A percentile compares a stretch with the other conserved stretches of the same genome.
These are phyloP conservation scores for Penicillium subrubescens DNA, from an alignment of 495 filamentous ascomycete species.

Conservation along the genomic window DNA sequence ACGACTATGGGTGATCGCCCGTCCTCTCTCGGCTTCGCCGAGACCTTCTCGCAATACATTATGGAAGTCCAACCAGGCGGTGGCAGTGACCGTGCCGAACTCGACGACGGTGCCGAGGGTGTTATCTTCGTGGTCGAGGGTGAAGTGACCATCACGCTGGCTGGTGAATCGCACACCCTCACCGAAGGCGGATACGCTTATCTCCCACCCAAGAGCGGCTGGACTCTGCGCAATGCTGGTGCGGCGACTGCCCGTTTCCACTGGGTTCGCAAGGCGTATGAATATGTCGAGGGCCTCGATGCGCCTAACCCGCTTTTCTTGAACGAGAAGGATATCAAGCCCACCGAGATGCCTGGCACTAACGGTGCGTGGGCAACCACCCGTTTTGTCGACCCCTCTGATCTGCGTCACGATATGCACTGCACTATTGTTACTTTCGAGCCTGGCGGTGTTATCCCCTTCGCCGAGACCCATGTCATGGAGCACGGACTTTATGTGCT, in stretches of 20 bases:
- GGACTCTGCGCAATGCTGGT: slow-evolving; percentile 27
- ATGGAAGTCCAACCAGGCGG: slow-evolving; percentile 31
- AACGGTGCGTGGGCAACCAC: slow-evolving; percentile 32
- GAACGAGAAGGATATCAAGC: slow-evolving; percentile 29
- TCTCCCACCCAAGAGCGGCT: slow-evolving; percentile 28
- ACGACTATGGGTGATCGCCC: slow-evolving; percentile 31
- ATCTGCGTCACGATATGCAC: slow-evolving; percentile 35
- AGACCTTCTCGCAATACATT: slow-evolving; percentile 34
- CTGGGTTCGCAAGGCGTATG: slow-evolving; percentile 32
- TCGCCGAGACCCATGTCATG: slow-evolving; percentile 33
- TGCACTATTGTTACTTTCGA: slow-evolving; percentile 32
- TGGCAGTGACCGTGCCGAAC: slow-evolving; percentile 27
- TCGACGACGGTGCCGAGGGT: slow-evolving; percentile 24
- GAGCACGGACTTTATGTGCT: slow-evolving; percentile 32
- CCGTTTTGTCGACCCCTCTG: slow-evolving; percentile 28
- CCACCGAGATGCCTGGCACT: slow-evolving; percentile 26
- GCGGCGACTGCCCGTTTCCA: slow-evolving; percentile 29
- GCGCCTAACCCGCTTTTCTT: slow-evolving; percentile 27
- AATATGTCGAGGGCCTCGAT: slow-evolving; percentile 26
- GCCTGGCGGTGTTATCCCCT: slow-evolving; percentile 30
- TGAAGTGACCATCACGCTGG: slow-evolving; percentile 26
- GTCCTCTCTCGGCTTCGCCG: slow-evolving; percentile 30
- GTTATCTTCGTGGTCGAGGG: slow-evolving; percentile 30
- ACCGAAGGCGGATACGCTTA: slow-evolving; percentile 29
- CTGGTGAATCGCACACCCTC: slow-evolving; percentile 20